A percentile compares a stretch with the other conserved stretches of the same genome.
These are phyloP conservation scores for Dentiscutata heterogama DNA, from an alignment of 371 early-diverging fungal genomes.

Conservation along the genomic window DNA sequence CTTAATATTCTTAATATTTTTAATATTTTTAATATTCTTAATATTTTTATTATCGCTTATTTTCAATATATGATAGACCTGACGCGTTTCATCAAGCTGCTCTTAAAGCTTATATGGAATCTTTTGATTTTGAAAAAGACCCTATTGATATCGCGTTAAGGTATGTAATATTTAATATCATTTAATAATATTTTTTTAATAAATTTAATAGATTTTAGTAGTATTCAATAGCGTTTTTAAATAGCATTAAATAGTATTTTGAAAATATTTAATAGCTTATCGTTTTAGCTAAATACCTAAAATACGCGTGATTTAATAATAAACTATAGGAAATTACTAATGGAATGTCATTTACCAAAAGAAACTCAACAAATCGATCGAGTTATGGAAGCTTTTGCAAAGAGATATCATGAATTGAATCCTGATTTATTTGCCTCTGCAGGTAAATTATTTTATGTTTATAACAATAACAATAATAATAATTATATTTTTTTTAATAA, in stretches of 20 bases:
- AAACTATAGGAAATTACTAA: conserved; percentile 72
- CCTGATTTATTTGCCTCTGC: conserved; percentile 70
- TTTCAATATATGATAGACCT: no score
- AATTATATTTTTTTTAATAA: conserved; percentile 17
- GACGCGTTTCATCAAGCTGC: conserved; percentile 38
- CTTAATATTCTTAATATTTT: no score
- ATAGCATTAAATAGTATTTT: no score
- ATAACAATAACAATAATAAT: no score
- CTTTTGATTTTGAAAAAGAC: conserved; percentile 40
- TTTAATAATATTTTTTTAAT: no score
- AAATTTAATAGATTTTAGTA: background rate
- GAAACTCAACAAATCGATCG: conserved; percentile 95
- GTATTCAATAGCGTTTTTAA: no score
- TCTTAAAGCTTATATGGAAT: conserved; percentile 26
- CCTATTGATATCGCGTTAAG: conserved; percentile 45
- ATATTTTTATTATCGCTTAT: no score
- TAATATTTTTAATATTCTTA: no score
- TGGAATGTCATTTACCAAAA: conserved; percentile 82
- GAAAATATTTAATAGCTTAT: no score
- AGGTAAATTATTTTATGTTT: conserved; percentile 54
- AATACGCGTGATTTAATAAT: no score
- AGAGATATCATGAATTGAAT: conserved; percentile 81
- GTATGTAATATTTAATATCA: background rate
- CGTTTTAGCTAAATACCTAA: no score
- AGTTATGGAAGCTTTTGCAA: conserved; percentile 85